Evolutionary conservation across 177 flowering plant genomes (phyloP).

Genomic region (Vitis hybrid): DNA sequence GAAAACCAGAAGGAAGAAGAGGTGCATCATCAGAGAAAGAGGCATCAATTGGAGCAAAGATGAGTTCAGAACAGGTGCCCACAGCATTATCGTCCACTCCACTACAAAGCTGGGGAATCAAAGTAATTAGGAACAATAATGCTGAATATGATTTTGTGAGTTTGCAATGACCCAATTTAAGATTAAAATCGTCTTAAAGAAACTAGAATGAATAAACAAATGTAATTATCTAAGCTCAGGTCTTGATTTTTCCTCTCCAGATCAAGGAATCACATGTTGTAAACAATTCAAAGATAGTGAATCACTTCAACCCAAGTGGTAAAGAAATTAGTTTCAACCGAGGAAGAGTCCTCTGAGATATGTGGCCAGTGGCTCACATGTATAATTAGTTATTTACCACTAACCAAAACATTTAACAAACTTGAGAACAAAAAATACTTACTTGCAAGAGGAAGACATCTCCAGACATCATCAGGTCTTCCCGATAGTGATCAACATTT

Average conservation of each 20-base stretch:
- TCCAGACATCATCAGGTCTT: conserved; percentile 36
- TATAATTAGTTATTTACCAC: neutral
- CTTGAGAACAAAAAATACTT: conserved; percentile 4
- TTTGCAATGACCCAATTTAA: too few relatives aligned
- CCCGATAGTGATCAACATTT: conserved; percentile 33
- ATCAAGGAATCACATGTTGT: too few relatives aligned
- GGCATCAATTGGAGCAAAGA: conserved; percentile 61
- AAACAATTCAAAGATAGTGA: neutral
- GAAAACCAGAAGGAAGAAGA: conserved; percentile 47
- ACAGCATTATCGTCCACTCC: conserved; percentile 54
- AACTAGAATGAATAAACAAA: neutral
- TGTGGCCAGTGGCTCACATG: neutral
- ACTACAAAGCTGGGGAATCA: conserved; percentile 36
- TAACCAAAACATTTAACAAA: neutral
- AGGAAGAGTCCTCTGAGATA: neutral
- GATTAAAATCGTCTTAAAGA: too few relatives aligned
- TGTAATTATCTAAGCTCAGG: neutral
- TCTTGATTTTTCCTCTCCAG: neutral
- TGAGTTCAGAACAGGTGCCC: conserved; percentile 50
- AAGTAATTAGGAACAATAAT: neutral
- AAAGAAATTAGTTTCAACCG: neutral
- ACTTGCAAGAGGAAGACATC: conserved; percentile 46
- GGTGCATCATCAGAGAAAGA: conserved; percentile 61
- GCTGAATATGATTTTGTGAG: neutral
- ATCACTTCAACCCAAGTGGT: neutral